Base-by-base conservation (phyloP, 495 filamentous ascomycete genomes). In the Astrocystis sublimbata region DNA sequence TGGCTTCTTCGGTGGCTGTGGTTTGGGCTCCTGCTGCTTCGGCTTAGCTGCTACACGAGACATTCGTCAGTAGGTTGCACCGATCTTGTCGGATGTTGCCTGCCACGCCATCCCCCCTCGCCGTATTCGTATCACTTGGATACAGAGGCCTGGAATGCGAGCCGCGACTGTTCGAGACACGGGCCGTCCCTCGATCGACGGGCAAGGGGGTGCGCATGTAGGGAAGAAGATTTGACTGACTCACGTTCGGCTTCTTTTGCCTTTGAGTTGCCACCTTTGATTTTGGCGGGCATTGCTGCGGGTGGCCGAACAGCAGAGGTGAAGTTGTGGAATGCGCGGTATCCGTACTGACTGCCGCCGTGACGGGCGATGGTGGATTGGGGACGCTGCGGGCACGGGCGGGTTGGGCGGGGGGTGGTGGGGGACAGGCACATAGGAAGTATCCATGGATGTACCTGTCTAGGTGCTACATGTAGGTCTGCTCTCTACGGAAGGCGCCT, bases 191-290 rank as follows among this genome's bases (percentile, higher is more conserved):
- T n/a, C 13, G 12, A 24, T 46, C 57, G 17, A 50, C 30, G 58
- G 21, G n/a, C 24, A 31, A 36, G 26, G 6, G 30, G 26, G 45
- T 38, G 12, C 24, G 21, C 9, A 24, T 17, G 15, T 43, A 6
- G 9, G 15, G 24, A 9, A 24, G n/a, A 8, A 41, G 26, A 59
- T 51, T 17, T 3, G 23, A 12, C 28, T 31, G 21, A 51, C 66
- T 51, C 61, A 72, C 70, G 28, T 68, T 72, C 70, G 41, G 61
- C 54, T 41, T 64, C 52, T 65, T 70, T 72, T 24, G 63, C 65
- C 47, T 65, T 62, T 23, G 47, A 51, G 36, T 46, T 51, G 45
- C 12, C 60, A 36, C 65, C 70, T 67, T 72, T 72, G 56, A 65
- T 70, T 65, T 72, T 72, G 7, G 70, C 55, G 60, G 68, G 66